Conservation (phyloP, 345 rosid genomes). For the Salix koriyanagi region DNA sequence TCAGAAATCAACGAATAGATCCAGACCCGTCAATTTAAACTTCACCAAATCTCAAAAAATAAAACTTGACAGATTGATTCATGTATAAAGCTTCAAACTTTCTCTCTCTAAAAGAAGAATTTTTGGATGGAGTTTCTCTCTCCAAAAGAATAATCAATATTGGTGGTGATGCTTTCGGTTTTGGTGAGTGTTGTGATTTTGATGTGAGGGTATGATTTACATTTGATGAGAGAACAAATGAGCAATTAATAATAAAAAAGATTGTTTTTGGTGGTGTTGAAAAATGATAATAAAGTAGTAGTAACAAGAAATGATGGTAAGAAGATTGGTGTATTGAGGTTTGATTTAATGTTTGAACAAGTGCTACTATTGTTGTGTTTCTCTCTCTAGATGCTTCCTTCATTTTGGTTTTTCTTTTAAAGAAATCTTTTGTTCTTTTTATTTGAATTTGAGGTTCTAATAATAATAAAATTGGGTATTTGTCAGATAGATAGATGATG, state of each 20-base stretch:
- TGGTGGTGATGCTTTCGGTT: background rate
- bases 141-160: constrained; percentile 2
- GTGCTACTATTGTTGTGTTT: constrained; percentile 20
- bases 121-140: background rate
- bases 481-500: background rate
- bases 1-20: background rate
- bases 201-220: constrained; percentile 54
- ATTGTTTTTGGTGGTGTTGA: background rate
- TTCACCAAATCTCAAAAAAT: background rate
- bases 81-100: background rate
- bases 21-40: background rate
- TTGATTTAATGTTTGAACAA: constrained; percentile 21
- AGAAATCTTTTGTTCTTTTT: background rate
- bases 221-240: constrained; percentile 8
- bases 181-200: constrained; percentile 41
- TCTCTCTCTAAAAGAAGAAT: background rate
- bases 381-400: constrained; percentile 24
- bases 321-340: constrained; percentile 13
- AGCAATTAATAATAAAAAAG: constrained; percentile 3
- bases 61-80: background rate
- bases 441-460: background rate
- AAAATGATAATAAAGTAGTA: constrained; percentile 5
- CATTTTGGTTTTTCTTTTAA: constrained; percentile 2
- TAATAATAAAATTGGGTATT: constrained; percentile 1
- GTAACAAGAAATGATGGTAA: constrained; percentile 5